Evolutionary conservation across 176 grass and related monocot species (phyloP), one percentile per base, ranked within the genome.

Genomic region (Aegilops sharonensis): DNA sequence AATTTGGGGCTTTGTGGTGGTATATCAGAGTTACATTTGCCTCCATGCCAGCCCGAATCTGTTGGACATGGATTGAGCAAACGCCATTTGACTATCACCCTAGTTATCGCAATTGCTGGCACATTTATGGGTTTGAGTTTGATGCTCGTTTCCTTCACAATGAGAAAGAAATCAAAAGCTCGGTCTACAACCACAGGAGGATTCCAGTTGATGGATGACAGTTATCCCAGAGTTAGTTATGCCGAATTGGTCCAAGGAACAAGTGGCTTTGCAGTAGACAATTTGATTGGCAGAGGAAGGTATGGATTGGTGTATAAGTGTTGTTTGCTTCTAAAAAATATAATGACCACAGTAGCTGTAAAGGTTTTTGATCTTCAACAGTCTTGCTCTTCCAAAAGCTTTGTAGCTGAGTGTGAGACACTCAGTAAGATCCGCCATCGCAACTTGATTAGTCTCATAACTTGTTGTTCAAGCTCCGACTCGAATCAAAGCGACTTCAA

Each of bases 401-500:
- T 93, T 17, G 6, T 65, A 30, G 63, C 35, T 8, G 91, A 93
- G 72, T 90, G 81, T 18, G 82, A 83, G 57, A 64, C 81, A 3
- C 59, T 93, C n/a, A 68, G 91, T 24, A 93, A 72, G 59, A 83
- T 93, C 11, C 84, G 88, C 9, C 91, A 92, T 13, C 63, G 86
- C 0, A 92, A 92, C 29, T 78, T 92, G 39, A n/a, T 92, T 10
- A 83, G 68, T 39, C 36, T 92, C n/a, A 37, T 81, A 21, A 92
- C 87, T 6, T 87, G 45, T 17, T 89, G 91, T 79, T 78, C 73
- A 3, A 89, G 77, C 8, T 17, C 34, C 5, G 79, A 92, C 69
- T 50, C 11, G 4, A 47, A 20, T 1, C 87, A 88, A 14, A 83
- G 81, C 20, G 79, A 89, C 17, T 92, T 92, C 79, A 86, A 86